Percentiles rank a stretch among this genome's conserved stretches.
Conservation (phyloP, 2,329 filamentous ascomycete species). For the Colletotrichum navitas region DNA sequence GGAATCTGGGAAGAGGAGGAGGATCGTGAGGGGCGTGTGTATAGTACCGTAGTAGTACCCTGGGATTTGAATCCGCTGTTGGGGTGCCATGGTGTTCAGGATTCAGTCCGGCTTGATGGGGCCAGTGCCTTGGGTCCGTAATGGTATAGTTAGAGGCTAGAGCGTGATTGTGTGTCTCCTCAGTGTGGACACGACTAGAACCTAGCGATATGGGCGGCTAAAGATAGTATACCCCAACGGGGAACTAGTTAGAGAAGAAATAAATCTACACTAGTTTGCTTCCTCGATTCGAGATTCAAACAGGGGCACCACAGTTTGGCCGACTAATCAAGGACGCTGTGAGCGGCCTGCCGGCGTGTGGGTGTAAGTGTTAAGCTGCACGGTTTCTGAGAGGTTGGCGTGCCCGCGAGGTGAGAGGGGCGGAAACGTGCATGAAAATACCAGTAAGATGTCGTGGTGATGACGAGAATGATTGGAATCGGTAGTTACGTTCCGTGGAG, state of each 20-base stretch:
- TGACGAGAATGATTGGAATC: constrained; percentile 11
- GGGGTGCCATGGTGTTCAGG: constrained; percentile 36
- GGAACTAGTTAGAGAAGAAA: not conserved
- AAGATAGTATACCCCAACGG: constrained; percentile 2
- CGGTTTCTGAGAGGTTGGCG: not conserved
- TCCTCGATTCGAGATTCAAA: constrained; percentile 14
- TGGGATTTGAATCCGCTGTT: constrained; percentile 55
- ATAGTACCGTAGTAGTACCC: constrained; percentile 65
- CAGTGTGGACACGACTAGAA: not conserved
- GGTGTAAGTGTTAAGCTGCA: constrained; percentile 19
- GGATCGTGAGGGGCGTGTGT: constrained; percentile 9
- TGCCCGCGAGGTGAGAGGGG: not conserved
- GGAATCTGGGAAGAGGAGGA: not conserved
- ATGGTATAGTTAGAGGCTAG: not conserved
- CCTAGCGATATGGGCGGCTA: not conserved
- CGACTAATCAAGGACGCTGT: constrained; percentile 15
- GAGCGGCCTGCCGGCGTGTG: not conserved
- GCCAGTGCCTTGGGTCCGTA: constrained; percentile 2
- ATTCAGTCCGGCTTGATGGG: not conserved
- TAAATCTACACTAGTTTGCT: constrained; percentile 3
- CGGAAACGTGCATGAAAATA: constrained; percentile 5
- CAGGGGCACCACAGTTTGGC: constrained; percentile 22
- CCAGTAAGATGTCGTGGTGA: constrained; percentile 16
- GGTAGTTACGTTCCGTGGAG: not conserved
- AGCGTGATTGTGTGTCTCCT: not conserved